A percentile compares a stretch with the other conserved stretches of the same genome.
Evolutionary conservation across 1,139 yeast species (phyloP).

Genomic region (Diutina neorugosa): DNA sequence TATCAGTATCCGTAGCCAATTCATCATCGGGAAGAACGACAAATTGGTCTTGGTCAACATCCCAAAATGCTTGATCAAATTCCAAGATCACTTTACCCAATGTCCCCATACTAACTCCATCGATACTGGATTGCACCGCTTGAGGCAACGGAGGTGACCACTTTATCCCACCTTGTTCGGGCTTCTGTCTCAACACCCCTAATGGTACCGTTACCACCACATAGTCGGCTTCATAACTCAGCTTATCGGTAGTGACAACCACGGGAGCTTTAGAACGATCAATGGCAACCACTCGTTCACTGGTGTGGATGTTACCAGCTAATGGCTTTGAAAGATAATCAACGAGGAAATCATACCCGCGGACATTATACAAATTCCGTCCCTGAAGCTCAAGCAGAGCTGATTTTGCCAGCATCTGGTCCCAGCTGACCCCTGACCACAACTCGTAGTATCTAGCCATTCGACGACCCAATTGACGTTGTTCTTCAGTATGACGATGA

Average conservation of each 20-base stretch:
- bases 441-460: constrained; percentile 48
- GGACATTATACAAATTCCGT: constrained; percentile 53
- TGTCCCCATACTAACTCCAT: constrained; percentile 50
- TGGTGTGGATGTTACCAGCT: neutral
- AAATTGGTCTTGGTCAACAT: constrained; percentile 37
- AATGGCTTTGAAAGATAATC: constrained; percentile 22
- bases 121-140: constrained; percentile 30
- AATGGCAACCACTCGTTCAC: neutral
- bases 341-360: constrained; percentile 45
- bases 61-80: constrained; percentile 62
- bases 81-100: constrained; percentile 72
- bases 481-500: constrained; percentile 37
- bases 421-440: constrained; percentile 73
- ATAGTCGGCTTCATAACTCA: constrained; percentile 29
- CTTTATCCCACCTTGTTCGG: constrained; percentile 22
- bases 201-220: constrained; percentile 68
- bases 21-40: constrained; percentile 27
- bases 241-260: constrained; percentile 13
- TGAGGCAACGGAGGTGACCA: constrained; percentile 53
- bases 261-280: constrained; percentile 34
- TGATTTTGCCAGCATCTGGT: constrained; percentile 52
- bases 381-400: constrained; percentile 61
- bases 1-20: constrained; percentile 2
- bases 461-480: constrained; percentile 38
- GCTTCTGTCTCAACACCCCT: constrained; percentile 39